Conservation (phyloP, 225 moss, liverwort and hornwort genomes). For the Bryoerythrophyllum caledonicum region DNA sequence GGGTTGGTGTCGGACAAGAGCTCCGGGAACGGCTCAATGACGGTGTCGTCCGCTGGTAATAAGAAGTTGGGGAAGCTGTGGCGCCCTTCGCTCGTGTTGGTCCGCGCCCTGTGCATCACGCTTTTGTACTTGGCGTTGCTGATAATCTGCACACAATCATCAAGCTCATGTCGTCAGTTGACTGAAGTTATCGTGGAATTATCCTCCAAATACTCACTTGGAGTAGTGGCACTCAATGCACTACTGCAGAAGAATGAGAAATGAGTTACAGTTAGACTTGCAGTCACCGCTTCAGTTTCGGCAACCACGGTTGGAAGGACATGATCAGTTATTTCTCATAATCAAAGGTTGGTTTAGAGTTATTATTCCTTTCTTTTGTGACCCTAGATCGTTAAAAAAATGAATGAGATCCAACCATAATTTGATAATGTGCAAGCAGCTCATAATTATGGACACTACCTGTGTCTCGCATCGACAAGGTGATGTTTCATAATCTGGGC, state of each 20-base stretch:
- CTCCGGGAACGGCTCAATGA: constrained; percentile 48
- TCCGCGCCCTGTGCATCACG: constrained; percentile 61
- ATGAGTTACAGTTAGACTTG: neutral
- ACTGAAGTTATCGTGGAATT: neutral
- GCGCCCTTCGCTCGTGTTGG: constrained; percentile 35
- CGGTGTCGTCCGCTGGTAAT: constrained; percentile 36
- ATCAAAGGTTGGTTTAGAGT: too few relatives aligned
- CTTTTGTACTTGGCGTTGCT: constrained; percentile 67
- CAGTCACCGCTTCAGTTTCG: too few relatives aligned
- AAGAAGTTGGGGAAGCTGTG: constrained; percentile 55
- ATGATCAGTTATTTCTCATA: too few relatives aligned
- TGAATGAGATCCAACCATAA: too few relatives aligned
- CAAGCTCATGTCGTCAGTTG: neutral
- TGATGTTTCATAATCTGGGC: too few relatives aligned
- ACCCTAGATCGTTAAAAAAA: too few relatives aligned
- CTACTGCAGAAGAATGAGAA: neutral
- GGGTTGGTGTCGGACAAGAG: constrained; percentile 39
- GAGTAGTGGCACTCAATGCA: neutral
- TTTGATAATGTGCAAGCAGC: too few relatives aligned
- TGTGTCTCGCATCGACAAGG: too few relatives aligned
- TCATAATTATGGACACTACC: too few relatives aligned
- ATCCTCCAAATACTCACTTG: neutral
- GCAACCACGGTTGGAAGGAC: too few relatives aligned
- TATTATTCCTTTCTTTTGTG: too few relatives aligned
- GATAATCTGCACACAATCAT: constrained; percentile 42